Evolutionary conservation across 345 rosid species (phyloP).

Genomic region (Eucalyptus polybractea): DNA sequence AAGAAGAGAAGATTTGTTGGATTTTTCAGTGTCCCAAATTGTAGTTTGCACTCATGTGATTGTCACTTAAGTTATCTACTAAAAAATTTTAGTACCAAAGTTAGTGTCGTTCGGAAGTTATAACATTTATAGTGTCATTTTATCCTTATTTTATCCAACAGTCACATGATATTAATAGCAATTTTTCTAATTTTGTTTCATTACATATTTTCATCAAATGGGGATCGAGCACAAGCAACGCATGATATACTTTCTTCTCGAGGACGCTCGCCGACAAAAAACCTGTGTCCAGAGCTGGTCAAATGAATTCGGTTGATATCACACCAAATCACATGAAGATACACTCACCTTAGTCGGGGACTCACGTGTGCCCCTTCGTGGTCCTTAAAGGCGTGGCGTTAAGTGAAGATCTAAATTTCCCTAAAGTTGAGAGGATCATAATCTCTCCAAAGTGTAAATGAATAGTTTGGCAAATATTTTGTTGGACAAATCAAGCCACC

Average conservation of each 20-base stretch:
- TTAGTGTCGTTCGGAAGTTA: accelerated
- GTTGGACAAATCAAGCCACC: not conserved
- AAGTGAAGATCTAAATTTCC: not conserved
- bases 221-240: not conserved
- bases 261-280: not conserved
- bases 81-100: too few relatives aligned
- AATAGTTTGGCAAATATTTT: not conserved
- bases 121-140: too few relatives aligned
- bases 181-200: not conserved
- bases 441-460: not conserved
- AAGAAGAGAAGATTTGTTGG: too few relatives aligned
- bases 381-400: not conserved
- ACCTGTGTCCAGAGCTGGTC: not conserved
- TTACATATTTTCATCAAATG: not conserved
- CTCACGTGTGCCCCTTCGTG: not conserved
- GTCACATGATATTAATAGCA: accelerated
- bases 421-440: not conserved
- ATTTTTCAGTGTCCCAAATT: too few relatives aligned
- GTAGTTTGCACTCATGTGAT: too few relatives aligned
- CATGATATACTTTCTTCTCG: not conserved
- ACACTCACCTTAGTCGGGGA: not conserved
- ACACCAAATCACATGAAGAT: not conserved
- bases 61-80: accelerated
- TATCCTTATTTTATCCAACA: accelerated
- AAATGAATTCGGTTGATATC: not conserved